Percentiles rank a stretch among this genome's conserved stretches.
These are phyloP conservation scores for Colletotrichum sp. DNA, from an alignment of 2,329 filamentous ascomycete genomes.

Conservation along the genomic window DNA sequence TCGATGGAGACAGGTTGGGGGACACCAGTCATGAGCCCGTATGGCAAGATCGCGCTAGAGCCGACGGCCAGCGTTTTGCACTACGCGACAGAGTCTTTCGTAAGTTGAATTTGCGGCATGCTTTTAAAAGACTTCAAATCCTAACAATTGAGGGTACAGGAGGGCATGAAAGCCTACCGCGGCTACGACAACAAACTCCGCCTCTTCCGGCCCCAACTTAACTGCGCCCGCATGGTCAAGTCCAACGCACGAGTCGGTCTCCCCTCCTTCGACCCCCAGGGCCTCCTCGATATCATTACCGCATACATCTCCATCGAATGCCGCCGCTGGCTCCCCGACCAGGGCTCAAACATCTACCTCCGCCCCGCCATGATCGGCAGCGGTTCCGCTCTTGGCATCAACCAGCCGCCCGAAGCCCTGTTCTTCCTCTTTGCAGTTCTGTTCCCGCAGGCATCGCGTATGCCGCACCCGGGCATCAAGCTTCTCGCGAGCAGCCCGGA, in stretches of 20 bases:
- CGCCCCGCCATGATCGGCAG: slow-evolving; percentile 70
- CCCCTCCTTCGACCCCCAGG: slow-evolving; percentile 65
- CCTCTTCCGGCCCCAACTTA: slow-evolving; percentile 69
- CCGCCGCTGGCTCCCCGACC: slow-evolving; percentile 65
- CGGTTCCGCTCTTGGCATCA: slow-evolving; percentile 65
- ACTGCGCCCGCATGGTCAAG: slow-evolving; percentile 59
- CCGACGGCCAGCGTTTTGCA: slow-evolving; percentile 74
- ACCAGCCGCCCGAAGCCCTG: slow-evolving; percentile 67
- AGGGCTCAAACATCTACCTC: slow-evolving; percentile 66
- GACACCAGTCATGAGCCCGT: slow-evolving; percentile 68
- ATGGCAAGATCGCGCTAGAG: slow-evolving; percentile 69
- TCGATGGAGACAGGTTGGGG: slow-evolving; percentile 65
- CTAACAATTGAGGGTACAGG: slow-evolving; percentile 29
- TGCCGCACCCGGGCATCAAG: background rate
- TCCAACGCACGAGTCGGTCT: slow-evolving; percentile 64
- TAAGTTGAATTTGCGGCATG: background rate
- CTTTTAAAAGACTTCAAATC: background rate
- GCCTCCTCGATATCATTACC: slow-evolving; percentile 68
- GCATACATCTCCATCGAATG: slow-evolving; percentile 61
- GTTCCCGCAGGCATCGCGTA: slow-evolving; percentile 23
- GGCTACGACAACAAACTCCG: slow-evolving; percentile 69
- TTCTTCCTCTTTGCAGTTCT: slow-evolving; percentile 63
- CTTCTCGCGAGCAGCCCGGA: background rate
- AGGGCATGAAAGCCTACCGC: slow-evolving; percentile 75
- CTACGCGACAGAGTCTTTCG: slow-evolving; percentile 78